Percentiles rank a stretch among this genome's conserved stretches.
Conservation (phyloP, 169 alveolate genomes). For the Plasmodium yoelii region DNA sequence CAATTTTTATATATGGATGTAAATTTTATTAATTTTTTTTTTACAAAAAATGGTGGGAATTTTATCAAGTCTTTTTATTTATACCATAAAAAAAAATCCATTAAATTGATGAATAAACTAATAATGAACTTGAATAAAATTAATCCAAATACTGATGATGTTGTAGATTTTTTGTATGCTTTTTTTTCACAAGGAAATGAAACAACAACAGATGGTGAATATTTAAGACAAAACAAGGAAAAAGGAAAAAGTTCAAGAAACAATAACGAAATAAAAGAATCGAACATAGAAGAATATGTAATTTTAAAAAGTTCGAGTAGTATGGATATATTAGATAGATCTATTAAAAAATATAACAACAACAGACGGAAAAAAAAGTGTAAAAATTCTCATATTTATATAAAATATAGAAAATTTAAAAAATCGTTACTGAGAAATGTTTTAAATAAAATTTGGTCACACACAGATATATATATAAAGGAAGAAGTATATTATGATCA, state of each 20-base stretch:
- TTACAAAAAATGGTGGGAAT: constrained; percentile 37
- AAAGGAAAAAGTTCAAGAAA: neutral
- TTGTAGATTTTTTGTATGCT: constrained; percentile 25
- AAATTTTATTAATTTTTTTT: constrained; percentile 26
- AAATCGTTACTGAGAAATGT: constrained; percentile 29
- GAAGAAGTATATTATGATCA: constrained; percentile 48
- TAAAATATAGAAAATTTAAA: constrained; percentile 31
- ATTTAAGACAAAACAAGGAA: neutral
- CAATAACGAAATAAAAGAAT: neutral
- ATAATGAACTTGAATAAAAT: constrained; percentile 24
- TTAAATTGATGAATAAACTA: constrained; percentile 46
- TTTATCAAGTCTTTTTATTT: constrained; percentile 28
- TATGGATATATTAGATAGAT: neutral
- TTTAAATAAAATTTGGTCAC: constrained; percentile 61
- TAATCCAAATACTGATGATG: constrained; percentile 36
- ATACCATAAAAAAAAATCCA: constrained; percentile 42
- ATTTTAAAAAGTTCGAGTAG: neutral
- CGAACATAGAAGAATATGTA: neutral
- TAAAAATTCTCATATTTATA: constrained; percentile 14
- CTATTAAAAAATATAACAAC: neutral
- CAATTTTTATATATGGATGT: constrained; percentile 30
- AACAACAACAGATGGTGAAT: neutral
- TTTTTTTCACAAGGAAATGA: constrained; percentile 21
- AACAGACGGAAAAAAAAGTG: constrained; percentile 4
- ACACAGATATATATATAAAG: constrained; percentile 55